Conservation (phyloP, 768 basidiomycete genomes). For the Boletus rufocinnamomeus region DNA sequence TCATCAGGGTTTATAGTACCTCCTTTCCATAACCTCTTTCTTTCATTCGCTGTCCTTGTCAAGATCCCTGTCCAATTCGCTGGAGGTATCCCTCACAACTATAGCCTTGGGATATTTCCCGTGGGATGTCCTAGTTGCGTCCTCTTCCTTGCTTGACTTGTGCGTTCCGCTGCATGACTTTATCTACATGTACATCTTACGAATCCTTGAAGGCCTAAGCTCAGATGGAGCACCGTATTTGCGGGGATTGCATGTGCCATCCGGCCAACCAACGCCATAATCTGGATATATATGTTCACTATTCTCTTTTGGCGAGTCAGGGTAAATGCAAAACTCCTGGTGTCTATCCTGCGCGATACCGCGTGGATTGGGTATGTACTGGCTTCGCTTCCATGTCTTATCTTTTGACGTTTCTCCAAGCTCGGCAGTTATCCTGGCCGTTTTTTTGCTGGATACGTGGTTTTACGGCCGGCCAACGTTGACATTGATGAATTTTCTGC, state of each 20-base stretch:
- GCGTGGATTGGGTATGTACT: constrained; percentile 47
- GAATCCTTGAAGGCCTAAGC: constrained; percentile 35
- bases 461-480: constrained; percentile 70
- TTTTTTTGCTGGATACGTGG: constrained; percentile 59
- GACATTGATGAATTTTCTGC: constrained; percentile 81
- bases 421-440: constrained; percentile 27
- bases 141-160: constrained; percentile 21
- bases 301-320: constrained; percentile 58
- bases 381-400: background rate
- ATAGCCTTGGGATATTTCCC: constrained; percentile 79
- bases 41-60: constrained; percentile 86
- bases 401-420: constrained; percentile 18
- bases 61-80: constrained; percentile 88
- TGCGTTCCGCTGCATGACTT: constrained; percentile 6
- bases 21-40: constrained; percentile 81
- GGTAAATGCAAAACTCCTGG: constrained; percentile 32
- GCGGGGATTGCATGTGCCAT: constrained; percentile 80
- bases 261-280: constrained; percentile 84
- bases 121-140: constrained; percentile 51
- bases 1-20: constrained; percentile 47
- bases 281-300: constrained; percentile 76
- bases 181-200: constrained; percentile 27
- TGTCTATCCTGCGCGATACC: constrained; percentile 42
- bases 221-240: constrained; percentile 46
- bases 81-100: constrained; percentile 85